Percentiles rank a stretch among this genome's conserved stretches.
Conservation (phyloP, 768 basidiomycete species). For the Mrakia gelida region DNA sequence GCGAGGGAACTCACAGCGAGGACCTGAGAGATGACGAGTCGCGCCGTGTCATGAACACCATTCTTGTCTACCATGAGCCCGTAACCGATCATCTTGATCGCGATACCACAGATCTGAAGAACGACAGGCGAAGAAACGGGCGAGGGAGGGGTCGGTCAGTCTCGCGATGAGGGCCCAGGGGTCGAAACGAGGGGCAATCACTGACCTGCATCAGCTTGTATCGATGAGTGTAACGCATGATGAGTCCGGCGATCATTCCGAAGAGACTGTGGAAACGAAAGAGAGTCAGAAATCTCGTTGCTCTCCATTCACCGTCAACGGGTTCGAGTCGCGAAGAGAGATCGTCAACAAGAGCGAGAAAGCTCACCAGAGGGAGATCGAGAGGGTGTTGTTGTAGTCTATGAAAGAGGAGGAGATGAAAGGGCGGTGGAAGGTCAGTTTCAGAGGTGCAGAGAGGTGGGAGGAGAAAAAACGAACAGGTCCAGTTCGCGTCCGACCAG, state of each 20-base stretch:
- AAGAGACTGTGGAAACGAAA: slow-evolving; percentile 41
- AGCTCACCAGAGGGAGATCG: neutral
- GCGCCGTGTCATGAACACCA: slow-evolving; percentile 39
- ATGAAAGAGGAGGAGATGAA: neutral
- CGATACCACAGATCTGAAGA: slow-evolving; percentile 38
- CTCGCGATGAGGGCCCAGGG: neutral
- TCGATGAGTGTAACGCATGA: slow-evolving; percentile 41
- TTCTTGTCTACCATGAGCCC: slow-evolving; percentile 18
- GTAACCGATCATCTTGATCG: slow-evolving; percentile 28
- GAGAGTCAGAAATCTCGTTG: slow-evolving; percentile 1
- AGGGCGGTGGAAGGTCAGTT: no score
- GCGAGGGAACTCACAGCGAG: slow-evolving; percentile 32
- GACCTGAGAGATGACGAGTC: slow-evolving; percentile 40
- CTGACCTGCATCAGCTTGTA: slow-evolving; percentile 43
- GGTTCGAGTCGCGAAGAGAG: neutral
- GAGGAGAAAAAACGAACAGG: neutral
- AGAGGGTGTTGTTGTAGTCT: slow-evolving; percentile 19
- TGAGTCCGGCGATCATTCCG: slow-evolving; percentile 41
- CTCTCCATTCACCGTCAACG: no score
- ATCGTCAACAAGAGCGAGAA: neutral
- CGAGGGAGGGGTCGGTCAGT: neutral
- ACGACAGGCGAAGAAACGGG: no score
- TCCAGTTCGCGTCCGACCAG: slow-evolving; percentile 17
- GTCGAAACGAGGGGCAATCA: slow-evolving; percentile 13
- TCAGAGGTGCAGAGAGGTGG: neutral